These are phyloP conservation scores for Penicillium longicatenatum DNA, from an alignment of 495 filamentous ascomycete species.

Conservation along the genomic window DNA sequence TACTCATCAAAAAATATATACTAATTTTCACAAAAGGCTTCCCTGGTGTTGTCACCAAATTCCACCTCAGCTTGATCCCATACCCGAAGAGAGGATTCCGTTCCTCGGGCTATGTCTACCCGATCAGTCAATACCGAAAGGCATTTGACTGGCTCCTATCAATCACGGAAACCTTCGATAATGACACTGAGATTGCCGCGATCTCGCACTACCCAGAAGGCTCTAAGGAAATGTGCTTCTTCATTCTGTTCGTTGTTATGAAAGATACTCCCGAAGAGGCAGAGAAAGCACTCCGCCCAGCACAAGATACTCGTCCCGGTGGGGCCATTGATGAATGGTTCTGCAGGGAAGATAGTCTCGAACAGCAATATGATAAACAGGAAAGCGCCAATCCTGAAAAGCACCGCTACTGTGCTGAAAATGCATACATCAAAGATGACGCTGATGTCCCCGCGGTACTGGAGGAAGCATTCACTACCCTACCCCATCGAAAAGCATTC, in stretches of 20 bases:
- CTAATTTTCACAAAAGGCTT: conserved; percentile 30
- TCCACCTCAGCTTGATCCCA: conserved; percentile 43
- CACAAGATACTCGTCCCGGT: conserved; percentile 38
- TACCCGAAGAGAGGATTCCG: conserved; percentile 30
- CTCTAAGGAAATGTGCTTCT: conserved; percentile 29
- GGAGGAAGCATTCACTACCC: conserved; percentile 44
- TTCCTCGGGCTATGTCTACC: conserved; percentile 48
- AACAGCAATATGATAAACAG: conserved; percentile 43
- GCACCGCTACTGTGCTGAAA: conserved; percentile 52
- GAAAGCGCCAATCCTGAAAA: conserved; percentile 38
- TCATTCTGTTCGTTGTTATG: conserved; percentile 47
- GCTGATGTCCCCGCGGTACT: conserved; percentile 43
- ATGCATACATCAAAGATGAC: conserved; percentile 49
- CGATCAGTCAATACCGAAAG: conserved; percentile 36
- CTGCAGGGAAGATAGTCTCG: conserved; percentile 41
- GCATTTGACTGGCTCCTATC: conserved; percentile 47
- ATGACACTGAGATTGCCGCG: conserved; percentile 45
- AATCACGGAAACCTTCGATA: conserved; percentile 38
- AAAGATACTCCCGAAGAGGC: conserved; percentile 36
- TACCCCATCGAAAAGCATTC: conserved; percentile 42
- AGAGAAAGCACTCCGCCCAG: conserved; percentile 27
- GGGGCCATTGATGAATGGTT: conserved; percentile 32
- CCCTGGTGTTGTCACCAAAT: conserved; percentile 50
- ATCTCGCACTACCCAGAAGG: conserved; percentile 34
- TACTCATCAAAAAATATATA: neutral